Conservation (phyloP, 257 asterid species). For the Echium plantagineum region DNA sequence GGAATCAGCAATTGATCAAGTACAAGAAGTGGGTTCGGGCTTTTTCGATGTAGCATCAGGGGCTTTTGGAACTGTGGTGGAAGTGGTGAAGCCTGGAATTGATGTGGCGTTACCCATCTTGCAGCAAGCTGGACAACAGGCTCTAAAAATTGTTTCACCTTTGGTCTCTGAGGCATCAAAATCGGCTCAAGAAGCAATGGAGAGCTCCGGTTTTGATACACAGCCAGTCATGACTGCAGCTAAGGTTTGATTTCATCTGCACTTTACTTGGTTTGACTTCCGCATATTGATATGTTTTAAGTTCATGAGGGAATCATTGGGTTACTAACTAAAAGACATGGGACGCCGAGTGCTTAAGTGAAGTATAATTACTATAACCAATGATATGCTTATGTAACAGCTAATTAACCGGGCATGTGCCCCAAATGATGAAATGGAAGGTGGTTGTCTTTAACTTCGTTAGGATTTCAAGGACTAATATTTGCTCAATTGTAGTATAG, state of each 20-base stretch:
- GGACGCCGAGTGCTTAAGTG: too few relatives aligned
- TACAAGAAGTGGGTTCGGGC: constrained; percentile 48
- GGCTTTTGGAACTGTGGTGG: constrained; percentile 50
- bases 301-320: too few relatives aligned
- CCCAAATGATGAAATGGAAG: too few relatives aligned
- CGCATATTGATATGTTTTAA: not conserved
- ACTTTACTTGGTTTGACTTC: too few relatives aligned
- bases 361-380: too few relatives aligned
- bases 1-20: constrained; percentile 62
- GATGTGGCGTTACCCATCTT: constrained; percentile 58
- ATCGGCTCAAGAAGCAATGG: constrained; percentile 85
- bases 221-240: constrained; percentile 68
- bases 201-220: constrained; percentile 77
- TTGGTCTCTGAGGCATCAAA: constrained; percentile 70
- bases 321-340: too few relatives aligned
- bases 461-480: too few relatives aligned
- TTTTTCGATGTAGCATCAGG: constrained; percentile 37
- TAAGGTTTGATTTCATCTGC: constrained; percentile 31
- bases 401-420: too few relatives aligned
- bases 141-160: constrained; percentile 74
- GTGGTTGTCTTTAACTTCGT: too few relatives aligned
- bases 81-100: constrained; percentile 65
- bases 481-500: too few relatives aligned
- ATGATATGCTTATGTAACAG: too few relatives aligned
- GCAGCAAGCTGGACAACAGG: constrained; percentile 66